Evolutionary conservation across 805 yeast species (phyloP).

Genomic region (Candida ulmi): DNA sequence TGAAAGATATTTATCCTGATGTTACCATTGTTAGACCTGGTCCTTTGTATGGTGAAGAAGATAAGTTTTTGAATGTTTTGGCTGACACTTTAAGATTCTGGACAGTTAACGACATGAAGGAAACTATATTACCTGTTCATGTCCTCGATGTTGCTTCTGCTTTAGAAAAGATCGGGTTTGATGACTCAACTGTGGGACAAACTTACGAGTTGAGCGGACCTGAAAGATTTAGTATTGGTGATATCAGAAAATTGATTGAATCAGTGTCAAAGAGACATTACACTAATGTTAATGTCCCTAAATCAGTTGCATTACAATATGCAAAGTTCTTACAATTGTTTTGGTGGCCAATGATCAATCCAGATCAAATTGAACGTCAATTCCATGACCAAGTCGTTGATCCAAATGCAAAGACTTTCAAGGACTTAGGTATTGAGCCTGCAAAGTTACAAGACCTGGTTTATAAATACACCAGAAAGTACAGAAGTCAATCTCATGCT

Average conservation of each 20-base stretch:
- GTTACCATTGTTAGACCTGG: slow-evolving; percentile 84
- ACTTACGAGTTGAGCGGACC: slow-evolving; percentile 71
- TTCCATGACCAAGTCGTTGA: slow-evolving; percentile 61
- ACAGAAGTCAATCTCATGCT: slow-evolving; percentile 25
- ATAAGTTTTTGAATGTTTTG: slow-evolving; percentile 56
- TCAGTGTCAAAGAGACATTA: slow-evolving; percentile 45
- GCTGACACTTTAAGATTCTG: slow-evolving; percentile 54
- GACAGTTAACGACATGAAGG: slow-evolving; percentile 60
- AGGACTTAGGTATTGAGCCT: slow-evolving; percentile 65
- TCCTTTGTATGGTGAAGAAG: slow-evolving; percentile 73
- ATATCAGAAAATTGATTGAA: slow-evolving; percentile 67
- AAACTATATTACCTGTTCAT: slow-evolving; percentile 65
- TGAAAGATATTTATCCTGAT: slow-evolving; percentile 61
- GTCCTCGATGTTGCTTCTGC: slow-evolving; percentile 75
- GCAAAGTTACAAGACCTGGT: slow-evolving; percentile 45
- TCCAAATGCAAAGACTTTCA: slow-evolving; percentile 54
- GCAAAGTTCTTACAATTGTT: slow-evolving; percentile 32
- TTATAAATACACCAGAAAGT: slow-evolving; percentile 37
- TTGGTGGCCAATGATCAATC: slow-evolving; percentile 46
- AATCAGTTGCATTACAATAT: slow-evolving; percentile 29
- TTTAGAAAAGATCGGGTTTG: slow-evolving; percentile 71
- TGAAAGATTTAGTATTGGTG: slow-evolving; percentile 54
- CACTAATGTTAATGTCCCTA: slow-evolving; percentile 32
- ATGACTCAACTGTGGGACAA: slow-evolving; percentile 75
- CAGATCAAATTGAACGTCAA: slow-evolving; percentile 74